A percentile compares a stretch with the other conserved stretches of the same genome.
phyloP scores from a whole-genome alignment of 1,284 basidiomycete species.

The Microbotryum silenes-acaulis region DNA sequence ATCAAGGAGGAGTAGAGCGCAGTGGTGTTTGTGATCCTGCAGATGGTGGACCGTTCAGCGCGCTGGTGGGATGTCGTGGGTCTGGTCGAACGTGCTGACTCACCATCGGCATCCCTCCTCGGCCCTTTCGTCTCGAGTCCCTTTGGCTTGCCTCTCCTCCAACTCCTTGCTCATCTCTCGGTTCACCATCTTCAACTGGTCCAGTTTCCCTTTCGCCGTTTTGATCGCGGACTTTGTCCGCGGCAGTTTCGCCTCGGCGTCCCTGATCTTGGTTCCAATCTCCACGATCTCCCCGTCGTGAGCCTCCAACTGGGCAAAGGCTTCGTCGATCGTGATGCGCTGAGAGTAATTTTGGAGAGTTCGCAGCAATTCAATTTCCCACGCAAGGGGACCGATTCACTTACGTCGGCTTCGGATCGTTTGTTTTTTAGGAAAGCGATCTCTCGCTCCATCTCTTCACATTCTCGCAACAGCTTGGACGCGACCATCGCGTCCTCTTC shows the following conservation, averaged over 20 bases:
- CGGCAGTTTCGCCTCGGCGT: slow-evolving; percentile 14
- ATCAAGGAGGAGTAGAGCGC: slow-evolving; percentile 21
- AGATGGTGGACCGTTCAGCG: no score
- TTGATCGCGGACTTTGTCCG: slow-evolving; percentile 22
- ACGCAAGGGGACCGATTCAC: neutral
- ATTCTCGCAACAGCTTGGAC: slow-evolving; percentile 13
- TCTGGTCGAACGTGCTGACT: slow-evolving; percentile 1
- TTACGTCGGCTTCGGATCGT: slow-evolving; percentile 20
- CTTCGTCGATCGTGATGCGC: slow-evolving; percentile 33
- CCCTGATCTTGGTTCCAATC: slow-evolving; percentile 12
- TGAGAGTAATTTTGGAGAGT: neutral
- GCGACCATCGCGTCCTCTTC: slow-evolving; percentile 13
- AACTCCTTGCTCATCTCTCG: slow-evolving; percentile 24
- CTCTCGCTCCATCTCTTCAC: slow-evolving; percentile 30
- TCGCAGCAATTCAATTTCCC: no score
- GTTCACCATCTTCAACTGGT: slow-evolving; percentile 21
- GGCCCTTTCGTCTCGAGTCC: slow-evolving; percentile 30
- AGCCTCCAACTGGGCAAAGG: slow-evolving; percentile 17
- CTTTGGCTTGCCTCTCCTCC: slow-evolving; percentile 29
- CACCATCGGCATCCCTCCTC: slow-evolving; percentile 33
- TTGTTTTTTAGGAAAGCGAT: slow-evolving; percentile 33
- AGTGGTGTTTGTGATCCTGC: slow-evolving; percentile 25
- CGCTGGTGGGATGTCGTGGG: no score
- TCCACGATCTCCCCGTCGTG: slow-evolving; percentile 20
- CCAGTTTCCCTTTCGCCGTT: slow-evolving; percentile 26